Evolutionary conservation across 2,329 filamentous ascomycete species (phyloP).

Genomic region (Fusarium pseudocircinatum): DNA sequence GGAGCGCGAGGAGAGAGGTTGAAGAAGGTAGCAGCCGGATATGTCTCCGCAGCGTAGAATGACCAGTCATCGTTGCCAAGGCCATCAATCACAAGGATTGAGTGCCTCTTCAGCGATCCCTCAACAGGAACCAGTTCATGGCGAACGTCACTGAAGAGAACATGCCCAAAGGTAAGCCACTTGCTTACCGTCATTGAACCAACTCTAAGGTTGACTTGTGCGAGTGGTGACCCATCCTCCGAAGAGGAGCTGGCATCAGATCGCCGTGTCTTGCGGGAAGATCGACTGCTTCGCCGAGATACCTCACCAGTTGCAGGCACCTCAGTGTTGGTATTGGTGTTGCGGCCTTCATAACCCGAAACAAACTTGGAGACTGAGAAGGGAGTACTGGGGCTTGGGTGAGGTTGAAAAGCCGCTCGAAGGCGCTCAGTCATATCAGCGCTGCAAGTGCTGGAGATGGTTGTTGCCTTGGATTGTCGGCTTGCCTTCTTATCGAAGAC

Average conservation of each 20-base stretch:
- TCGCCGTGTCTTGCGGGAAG: constrained; percentile 47
- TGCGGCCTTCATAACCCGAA: constrained; percentile 42
- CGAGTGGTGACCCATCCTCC: constrained; percentile 69
- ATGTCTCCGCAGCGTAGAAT: constrained; percentile 84
- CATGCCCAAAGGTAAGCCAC: constrained; percentile 86
- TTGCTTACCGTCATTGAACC: constrained; percentile 88
- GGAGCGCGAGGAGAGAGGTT: constrained; percentile 73
- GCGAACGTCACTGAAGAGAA: constrained; percentile 82
- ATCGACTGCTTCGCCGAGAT: constrained; percentile 45
- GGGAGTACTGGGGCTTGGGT: constrained; percentile 54
- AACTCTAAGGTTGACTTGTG: constrained; percentile 79
- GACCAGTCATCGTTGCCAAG: constrained; percentile 91
- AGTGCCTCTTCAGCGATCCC: constrained; percentile 58
- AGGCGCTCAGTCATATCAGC: constrained; percentile 64
- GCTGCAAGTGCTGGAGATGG: constrained; percentile 63
- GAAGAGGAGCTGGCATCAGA: constrained; percentile 60
- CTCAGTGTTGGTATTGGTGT: constrained; percentile 27
- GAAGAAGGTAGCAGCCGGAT: constrained; percentile 78
- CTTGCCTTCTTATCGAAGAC: constrained; percentile 45
- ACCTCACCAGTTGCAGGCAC: constrained; percentile 44
- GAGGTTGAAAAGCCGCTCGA: constrained; percentile 58
- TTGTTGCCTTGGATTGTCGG: constrained; percentile 48
- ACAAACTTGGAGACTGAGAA: constrained; percentile 55
- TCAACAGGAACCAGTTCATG: constrained; percentile 68
- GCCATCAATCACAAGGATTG: constrained; percentile 81